Conservation (phyloP, 495 filamentous ascomycete genomes). For the Lasiosphaeriaceae sp. region DNA sequence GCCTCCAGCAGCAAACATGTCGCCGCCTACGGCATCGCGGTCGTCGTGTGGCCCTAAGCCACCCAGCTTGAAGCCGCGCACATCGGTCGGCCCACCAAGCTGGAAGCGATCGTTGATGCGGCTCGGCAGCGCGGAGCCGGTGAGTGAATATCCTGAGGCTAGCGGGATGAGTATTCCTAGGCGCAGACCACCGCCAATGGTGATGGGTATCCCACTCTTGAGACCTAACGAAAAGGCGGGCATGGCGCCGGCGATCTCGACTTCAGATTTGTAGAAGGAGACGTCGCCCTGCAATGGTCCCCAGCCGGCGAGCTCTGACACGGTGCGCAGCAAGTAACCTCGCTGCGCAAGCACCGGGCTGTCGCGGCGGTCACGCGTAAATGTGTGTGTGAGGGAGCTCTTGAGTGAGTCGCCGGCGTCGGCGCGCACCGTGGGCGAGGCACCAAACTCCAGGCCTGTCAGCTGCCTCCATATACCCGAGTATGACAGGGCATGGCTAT, state of each 20-base stretch:
- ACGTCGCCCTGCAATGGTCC: constrained; percentile 85
- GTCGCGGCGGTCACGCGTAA: constrained; percentile 73
- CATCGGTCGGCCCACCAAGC: constrained; percentile 90
- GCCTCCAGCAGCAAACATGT: constrained; percentile 83
- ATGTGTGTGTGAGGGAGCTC: constrained; percentile 77
- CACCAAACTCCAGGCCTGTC: constrained; percentile 66
- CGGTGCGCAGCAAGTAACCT: constrained; percentile 72
- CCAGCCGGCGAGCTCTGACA: constrained; percentile 81
- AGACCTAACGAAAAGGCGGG: constrained; percentile 67
- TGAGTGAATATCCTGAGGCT: constrained; percentile 53
- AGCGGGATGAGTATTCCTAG: constrained; percentile 56
- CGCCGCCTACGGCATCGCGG: constrained; percentile 79
- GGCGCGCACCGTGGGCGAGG: constrained; percentile 72
- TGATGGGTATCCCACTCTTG: constrained; percentile 58
- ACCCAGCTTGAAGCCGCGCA: constrained; percentile 85
- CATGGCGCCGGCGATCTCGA: constrained; percentile 71
- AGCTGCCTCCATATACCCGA: constrained; percentile 82
- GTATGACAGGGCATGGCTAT: constrained; percentile 73
- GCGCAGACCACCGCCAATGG: constrained; percentile 47
- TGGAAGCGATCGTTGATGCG: constrained; percentile 91
- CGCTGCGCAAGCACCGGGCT: constrained; percentile 70
- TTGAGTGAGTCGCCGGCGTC: constrained; percentile 93
- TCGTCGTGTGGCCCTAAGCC: constrained; percentile 88
- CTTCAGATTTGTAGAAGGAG: constrained; percentile 79
- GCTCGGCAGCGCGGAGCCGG: constrained; percentile 54